Evolutionary conservation across 164 flowering plant genomes (phyloP), one percentile per base, ranked within the genome.

Genomic region (Euptelea pleiosperma): DNA sequence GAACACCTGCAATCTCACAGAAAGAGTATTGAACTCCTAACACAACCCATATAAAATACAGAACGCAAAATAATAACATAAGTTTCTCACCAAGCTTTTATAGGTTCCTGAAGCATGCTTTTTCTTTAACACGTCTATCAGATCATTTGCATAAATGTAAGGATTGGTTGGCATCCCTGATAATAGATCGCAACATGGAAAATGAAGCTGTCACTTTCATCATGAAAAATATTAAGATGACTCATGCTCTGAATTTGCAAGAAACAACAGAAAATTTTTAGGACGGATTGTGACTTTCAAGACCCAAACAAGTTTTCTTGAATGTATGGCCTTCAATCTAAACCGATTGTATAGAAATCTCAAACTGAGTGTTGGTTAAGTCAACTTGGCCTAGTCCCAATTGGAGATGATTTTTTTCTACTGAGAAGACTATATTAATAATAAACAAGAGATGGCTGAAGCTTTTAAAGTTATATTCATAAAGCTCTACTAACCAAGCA

Each of bases 401-500:
- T 6, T 2, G 4, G 49, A 30, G 49, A 29, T 18, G 11, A 12
- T 18, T 3, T 8, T 14, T 39, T 39, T 25, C n/a, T 6, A 30
- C 10, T 30, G 5, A 37, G 11, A 51, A 49, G 14, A 1, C 18
- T n/a, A n/a, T n/a, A n/a, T 31, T 30, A 18, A 3, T 14, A 31
- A 18, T 1, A 6, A 37, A 2, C 48, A 18, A 2, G 36, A 46
- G 10, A 3, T n/a, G n/a, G n/a, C n/a, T n/a, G n/a, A n/a, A n/a
- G n/a, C n/a, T n/a, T n/a, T 47, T 6, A 37, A 43, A 35, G 11
- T 22, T 33, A 29, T 33, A 30, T 0, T 29, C 29, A 8, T n/a
- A 33, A 52, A 61, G 59, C 35, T n/a, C n/a, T 58, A 80, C 93
- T 73, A 50, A 92, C 98, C 89, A 47, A 91, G 92, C 54, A 84